Percentiles rank a stretch among this genome's conserved stretches.
These are phyloP conservation scores for Aspergillus ibericus DNA, from an alignment of 2,329 filamentous ascomycete species.

Conservation along the genomic window DNA sequence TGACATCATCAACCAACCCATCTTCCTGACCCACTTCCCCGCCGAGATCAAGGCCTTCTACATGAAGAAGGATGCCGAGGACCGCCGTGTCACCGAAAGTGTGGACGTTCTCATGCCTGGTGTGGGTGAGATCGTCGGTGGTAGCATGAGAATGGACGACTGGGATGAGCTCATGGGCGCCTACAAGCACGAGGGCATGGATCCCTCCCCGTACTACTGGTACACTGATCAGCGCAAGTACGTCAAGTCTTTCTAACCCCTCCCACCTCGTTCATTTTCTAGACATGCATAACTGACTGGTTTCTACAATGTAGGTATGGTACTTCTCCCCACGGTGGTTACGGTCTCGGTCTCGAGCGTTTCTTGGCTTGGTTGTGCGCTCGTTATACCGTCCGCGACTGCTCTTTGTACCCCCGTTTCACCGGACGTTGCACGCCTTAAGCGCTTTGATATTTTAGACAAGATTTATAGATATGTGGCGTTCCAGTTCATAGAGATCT, in stretches of 20 bases:
- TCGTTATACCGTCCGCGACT: constrained; percentile 64
- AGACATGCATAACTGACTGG: neutral
- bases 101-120: constrained; percentile 88
- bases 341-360: constrained; percentile 87
- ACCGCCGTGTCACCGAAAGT: constrained; percentile 83
- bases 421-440: constrained; percentile 53
- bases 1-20: constrained; percentile 90
- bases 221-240: constrained; percentile 96
- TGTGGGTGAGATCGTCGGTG: constrained; percentile 95
- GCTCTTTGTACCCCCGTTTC: constrained; percentile 53
- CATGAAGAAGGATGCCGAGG: constrained; percentile 85
- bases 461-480: constrained; percentile 4
- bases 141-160: constrained; percentile 92
- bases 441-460: constrained; percentile 9
- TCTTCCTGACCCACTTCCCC: constrained; percentile 97
- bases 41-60: constrained; percentile 98
- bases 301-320: constrained; percentile 65
- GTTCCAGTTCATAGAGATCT: neutral
- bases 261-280: neutral
- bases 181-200: constrained; percentile 83
- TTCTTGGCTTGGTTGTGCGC: constrained; percentile 69
- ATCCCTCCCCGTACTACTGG: constrained; percentile 90
- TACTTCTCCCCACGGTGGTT: constrained; percentile 86
- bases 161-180: constrained; percentile 86
- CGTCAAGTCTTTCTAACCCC: constrained; percentile 40